These are phyloP conservation scores for Discostella stelligeroides DNA, from an alignment of 108 stramenopile species.

Conservation along the genomic window DNA sequence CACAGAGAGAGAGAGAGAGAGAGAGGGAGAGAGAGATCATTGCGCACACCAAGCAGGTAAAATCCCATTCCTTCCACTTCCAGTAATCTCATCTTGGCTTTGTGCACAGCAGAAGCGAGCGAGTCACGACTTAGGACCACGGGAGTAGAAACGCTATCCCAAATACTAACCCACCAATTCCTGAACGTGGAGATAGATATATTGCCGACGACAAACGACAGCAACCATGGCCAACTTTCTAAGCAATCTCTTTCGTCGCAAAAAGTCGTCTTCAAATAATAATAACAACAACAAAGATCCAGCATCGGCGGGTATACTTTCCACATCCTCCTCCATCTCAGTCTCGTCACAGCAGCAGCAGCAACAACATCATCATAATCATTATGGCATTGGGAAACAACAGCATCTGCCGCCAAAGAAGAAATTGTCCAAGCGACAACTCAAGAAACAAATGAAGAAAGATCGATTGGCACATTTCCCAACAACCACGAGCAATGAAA, in stretches of 20 bases:
- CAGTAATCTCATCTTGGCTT: too few relatives aligned
- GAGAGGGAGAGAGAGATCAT: too few relatives aligned
- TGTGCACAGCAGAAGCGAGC: too few relatives aligned
- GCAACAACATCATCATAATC: too few relatives aligned
- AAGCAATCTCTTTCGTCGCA: conserved; percentile 42
- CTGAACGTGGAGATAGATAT: too few relatives aligned
- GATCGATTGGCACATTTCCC: conserved; percentile 45
- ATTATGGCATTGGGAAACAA: conserved; percentile 5
- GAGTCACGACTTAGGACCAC: too few relatives aligned
- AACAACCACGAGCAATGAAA: not conserved
- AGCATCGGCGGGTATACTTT: conserved; percentile 20
- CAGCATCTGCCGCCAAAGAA: conserved; percentile 8
- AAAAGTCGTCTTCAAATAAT: not conserved
- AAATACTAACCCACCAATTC: too few relatives aligned
- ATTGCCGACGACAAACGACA: too few relatives aligned
- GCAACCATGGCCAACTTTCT: conserved; percentile 35
- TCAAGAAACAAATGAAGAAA: conserved; percentile 42
- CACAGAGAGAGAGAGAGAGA: too few relatives aligned
- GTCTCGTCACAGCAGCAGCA: not conserved
- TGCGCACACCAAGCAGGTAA: too few relatives aligned
- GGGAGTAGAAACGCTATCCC: too few relatives aligned
- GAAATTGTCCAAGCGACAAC: conserved; percentile 25
- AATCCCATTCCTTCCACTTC: too few relatives aligned
- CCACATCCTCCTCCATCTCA: not conserved
- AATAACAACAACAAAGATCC: conserved; percentile 2